phyloP scores from a whole-genome alignment of 768 basidiomycete genomes.

The Hypholoma fasciculare region DNA sequence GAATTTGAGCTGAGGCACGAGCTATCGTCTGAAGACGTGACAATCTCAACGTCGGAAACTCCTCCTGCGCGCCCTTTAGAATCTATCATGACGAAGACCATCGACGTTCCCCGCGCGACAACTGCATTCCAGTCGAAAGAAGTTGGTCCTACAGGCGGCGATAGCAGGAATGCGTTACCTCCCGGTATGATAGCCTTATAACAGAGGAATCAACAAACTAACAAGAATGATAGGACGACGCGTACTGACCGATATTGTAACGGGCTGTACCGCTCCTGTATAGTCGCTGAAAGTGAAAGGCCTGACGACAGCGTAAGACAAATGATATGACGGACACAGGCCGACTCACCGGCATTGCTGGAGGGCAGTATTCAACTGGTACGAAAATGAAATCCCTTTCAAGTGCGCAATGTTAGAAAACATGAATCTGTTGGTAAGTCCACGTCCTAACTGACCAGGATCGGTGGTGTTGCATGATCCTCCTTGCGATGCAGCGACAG shows the following conservation, averaged over 20 bases:
- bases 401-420: slow-evolving; percentile 2
- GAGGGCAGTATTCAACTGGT: slow-evolving; percentile 50
- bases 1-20: slow-evolving; percentile 55
- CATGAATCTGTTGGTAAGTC: background rate
- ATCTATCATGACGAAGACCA: slow-evolving; percentile 60
- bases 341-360: slow-evolving; percentile 59
- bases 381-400: slow-evolving; percentile 43
- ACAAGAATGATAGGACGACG: background rate
- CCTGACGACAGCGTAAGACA: slow-evolving; percentile 26
- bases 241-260: slow-evolving; percentile 49
- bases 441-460: slow-evolving; percentile 30
- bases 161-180: slow-evolving; percentile 49
- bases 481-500: slow-evolving; percentile 46
- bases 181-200: slow-evolving; percentile 62
- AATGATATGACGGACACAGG: background rate
- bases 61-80: slow-evolving; percentile 55
- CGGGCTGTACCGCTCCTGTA: slow-evolving; percentile 45
- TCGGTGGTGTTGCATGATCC: slow-evolving; percentile 51
- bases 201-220: background rate
- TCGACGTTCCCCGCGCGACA: slow-evolving; percentile 55
- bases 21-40: slow-evolving; percentile 45
- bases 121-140: slow-evolving; percentile 57
- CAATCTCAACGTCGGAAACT: slow-evolving; percentile 49
- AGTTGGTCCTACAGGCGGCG: slow-evolving; percentile 36
- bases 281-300: slow-evolving; percentile 49